Base-by-base conservation (phyloP, 176 grass and related monocot genomes). In the Lolium multiflorum region DNA sequence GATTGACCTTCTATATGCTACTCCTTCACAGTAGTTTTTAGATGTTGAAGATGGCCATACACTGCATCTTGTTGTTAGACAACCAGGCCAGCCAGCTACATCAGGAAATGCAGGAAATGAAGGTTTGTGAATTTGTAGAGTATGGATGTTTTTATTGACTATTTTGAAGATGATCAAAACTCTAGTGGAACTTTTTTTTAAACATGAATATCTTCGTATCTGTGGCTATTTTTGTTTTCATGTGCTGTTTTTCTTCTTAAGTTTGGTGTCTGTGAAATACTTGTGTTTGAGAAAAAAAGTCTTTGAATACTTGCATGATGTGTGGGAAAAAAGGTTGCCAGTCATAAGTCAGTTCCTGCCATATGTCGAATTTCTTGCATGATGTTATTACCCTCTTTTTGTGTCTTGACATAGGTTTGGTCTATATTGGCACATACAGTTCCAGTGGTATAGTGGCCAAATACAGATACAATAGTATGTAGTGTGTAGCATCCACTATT, bases 1-100 rank as follows among this genome's bases (percentile, higher is more conserved):
- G 39, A 28, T 62, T 55, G 24, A 79, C 18, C 81, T 58, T 86
- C 20, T 63, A 38, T 75, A 71, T 69, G 22, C 26, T 71, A 83
- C 66, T 92, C 83, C 91, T 89, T 95, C 76, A 85, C 25, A 12
- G 41, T 24, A 85, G 71, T 73, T 67, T 84, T 79, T 89, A 99
- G 97, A 96, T 82, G 94, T 99, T n/a, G 97, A 99, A 96, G 94
- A 99, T 96, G 97, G 97, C 51, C 97, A 99, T 81, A 99, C 97
- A 25, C 90, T 99, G 83, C 97, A 99, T 93, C 94, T 99, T 84
- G 97, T 99, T 89, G 92, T 96, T 82, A 94, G 92, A 86, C 94
- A 96, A 80, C 90, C 97, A 66, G 88, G 89, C 39, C 93, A 93
- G 70, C 64, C 77, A 58, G 72, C 87, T 85, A 65, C 90, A 84